Percentiles rank a stretch among this genome's conserved stretches.
Evolutionary conservation across 208 protist genomes (phyloP).

Genomic region (Trypanosoma caninum): DNA sequence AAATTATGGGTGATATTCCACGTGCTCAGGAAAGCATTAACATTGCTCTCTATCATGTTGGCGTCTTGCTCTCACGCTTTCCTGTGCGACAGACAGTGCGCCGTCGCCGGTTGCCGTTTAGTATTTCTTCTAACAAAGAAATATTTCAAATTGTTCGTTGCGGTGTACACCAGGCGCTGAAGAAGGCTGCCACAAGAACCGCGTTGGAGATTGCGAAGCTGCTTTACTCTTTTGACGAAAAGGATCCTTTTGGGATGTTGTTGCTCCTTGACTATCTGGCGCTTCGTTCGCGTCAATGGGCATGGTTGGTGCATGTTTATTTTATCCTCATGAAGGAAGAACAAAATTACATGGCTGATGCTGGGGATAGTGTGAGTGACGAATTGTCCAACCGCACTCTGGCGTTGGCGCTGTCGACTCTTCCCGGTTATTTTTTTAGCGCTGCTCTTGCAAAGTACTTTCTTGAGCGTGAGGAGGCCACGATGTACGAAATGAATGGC

Average conservation of each 20-base stretch:
- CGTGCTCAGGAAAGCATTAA: constrained; percentile 64
- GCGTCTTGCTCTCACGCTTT: constrained; percentile 58
- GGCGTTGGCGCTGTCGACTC: constrained; percentile 28
- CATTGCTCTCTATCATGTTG: constrained; percentile 75
- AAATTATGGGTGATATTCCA: constrained; percentile 51
- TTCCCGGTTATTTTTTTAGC: constrained; percentile 79
- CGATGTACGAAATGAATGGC: no score
- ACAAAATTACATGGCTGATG: neutral
- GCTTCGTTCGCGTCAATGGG: constrained; percentile 69
- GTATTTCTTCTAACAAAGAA: constrained; percentile 32
- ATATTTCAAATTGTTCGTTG: constrained; percentile 54
- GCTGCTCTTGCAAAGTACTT: constrained; percentile 71
- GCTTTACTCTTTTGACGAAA: constrained; percentile 71
- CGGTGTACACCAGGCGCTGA: constrained; percentile 66
- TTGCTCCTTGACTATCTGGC: constrained; percentile 77
- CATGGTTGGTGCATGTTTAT: constrained; percentile 74
- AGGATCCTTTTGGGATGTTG: constrained; percentile 58
- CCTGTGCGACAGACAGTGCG: constrained; percentile 54
- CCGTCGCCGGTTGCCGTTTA: constrained; percentile 40
- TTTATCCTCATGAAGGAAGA: constrained; percentile 11
- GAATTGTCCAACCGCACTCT: constrained; percentile 14
- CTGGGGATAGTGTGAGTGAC: neutral
- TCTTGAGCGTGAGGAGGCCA: constrained; percentile 56
- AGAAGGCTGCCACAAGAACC: constrained; percentile 63
- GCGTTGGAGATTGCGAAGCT: constrained; percentile 68